Percentiles rank a stretch among this genome's conserved stretches.
phyloP scores from a whole-genome alignment of 1,284 basidiomycete species.

The Hemileia vastatrix region DNA sequence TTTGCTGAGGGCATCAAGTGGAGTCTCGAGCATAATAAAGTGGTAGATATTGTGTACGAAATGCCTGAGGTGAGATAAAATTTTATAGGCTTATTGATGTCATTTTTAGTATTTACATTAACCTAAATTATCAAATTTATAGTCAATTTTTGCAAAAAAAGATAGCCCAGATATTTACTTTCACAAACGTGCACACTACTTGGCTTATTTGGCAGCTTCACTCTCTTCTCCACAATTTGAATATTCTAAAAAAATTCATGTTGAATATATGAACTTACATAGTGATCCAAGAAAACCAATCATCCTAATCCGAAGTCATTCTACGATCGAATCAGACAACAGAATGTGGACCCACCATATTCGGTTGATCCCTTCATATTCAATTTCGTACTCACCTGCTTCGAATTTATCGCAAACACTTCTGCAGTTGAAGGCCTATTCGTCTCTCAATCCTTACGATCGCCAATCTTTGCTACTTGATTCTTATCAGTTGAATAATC shows the following conservation, averaged over 20 bases:
- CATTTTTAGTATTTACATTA: too few relatives aligned
- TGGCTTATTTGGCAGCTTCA: conserved; percentile 65
- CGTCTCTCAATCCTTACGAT: conserved; percentile 40
- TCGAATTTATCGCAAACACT: conserved; percentile 33
- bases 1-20: too few relatives aligned
- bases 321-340: too few relatives aligned
- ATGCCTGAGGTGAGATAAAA: too few relatives aligned
- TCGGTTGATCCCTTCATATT: conserved; percentile 59
- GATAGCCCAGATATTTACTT: conserved; percentile 78
- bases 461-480: conserved; percentile 74
- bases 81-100: too few relatives aligned
- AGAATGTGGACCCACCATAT: too few relatives aligned
- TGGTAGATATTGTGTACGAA: too few relatives aligned
- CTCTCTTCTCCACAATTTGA: conserved; percentile 49
- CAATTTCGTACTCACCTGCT: too few relatives aligned
- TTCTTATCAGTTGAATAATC: conserved; percentile 32
- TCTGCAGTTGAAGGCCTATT: conserved; percentile 35
- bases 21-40: too few relatives aligned
- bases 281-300: conserved; percentile 61
- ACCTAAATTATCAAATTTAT: too few relatives aligned
- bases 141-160: conserved; percentile 98
- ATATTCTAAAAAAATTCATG: conserved; percentile 51
- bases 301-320: conserved; percentile 57
- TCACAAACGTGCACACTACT: conserved; percentile 83
- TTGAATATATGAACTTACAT: conserved; percentile 55